Conservation (phyloP, 306 rosid species). For the Glycine tomentella region DNA sequence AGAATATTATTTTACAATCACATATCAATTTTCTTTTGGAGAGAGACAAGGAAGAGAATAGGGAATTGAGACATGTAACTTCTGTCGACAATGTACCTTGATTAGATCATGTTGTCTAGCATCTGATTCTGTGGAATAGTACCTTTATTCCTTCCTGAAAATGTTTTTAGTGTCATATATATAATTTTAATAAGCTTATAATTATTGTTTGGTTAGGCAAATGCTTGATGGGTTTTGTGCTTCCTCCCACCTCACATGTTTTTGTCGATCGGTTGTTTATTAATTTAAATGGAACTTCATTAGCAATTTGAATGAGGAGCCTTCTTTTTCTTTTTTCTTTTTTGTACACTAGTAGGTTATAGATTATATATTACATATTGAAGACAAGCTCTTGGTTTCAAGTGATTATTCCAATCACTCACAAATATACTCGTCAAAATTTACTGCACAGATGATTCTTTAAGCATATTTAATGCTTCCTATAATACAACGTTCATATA, state of each 20-base stretch:
- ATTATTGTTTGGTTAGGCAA: slow-evolving; percentile 42
- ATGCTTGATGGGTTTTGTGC: slow-evolving; percentile 51
- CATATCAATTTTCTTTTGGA: background rate
- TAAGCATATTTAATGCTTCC: slow-evolving; percentile 30
- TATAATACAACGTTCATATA: slow-evolving; percentile 32
- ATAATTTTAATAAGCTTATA: background rate
- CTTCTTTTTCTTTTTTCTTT: background rate
- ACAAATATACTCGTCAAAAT: slow-evolving; percentile 2
- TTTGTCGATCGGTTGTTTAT: slow-evolving; percentile 54
- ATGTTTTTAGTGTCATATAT: slow-evolving; percentile 25
- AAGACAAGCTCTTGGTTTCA: slow-evolving; percentile 33
- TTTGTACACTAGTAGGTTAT: slow-evolving; percentile 2
- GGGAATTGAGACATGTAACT: slow-evolving; percentile 4
- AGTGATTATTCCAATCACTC: background rate
- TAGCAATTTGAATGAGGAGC: slow-evolving; percentile 19
- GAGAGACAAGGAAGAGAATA: slow-evolving; percentile 1
- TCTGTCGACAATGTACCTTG: slow-evolving; percentile 36
- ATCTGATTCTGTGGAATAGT: slow-evolving; percentile 52
- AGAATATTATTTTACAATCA: slow-evolving; percentile 15
- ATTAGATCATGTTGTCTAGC: slow-evolving; percentile 57
- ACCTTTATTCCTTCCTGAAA: slow-evolving; percentile 51
- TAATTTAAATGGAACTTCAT: slow-evolving; percentile 41
- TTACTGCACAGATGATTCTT: slow-evolving; percentile 30
- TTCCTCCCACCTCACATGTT: slow-evolving; percentile 62
- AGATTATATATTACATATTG: background rate